A percentile compares a stretch with the other conserved stretches of the same genome.
These are phyloP conservation scores for Boletus subcaerulescens DNA, from an alignment of 768 basidiomycete species.

Conservation along the genomic window DNA sequence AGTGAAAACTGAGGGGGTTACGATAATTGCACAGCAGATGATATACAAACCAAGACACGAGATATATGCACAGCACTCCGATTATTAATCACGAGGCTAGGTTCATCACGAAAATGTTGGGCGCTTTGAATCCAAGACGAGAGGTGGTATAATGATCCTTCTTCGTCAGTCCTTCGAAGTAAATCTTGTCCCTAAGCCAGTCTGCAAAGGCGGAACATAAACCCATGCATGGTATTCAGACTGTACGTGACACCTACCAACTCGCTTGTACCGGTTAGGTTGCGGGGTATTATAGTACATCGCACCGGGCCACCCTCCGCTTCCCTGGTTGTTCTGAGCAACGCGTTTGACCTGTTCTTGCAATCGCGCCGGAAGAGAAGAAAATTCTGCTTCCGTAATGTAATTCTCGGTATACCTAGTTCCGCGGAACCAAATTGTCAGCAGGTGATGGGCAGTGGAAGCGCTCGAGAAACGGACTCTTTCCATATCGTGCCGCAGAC, in stretches of 20 bases:
- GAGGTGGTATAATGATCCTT: conserved; percentile 57
- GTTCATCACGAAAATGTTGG: conserved; percentile 77
- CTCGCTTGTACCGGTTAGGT: conserved; percentile 55
- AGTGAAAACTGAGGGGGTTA: conserved; percentile 12
- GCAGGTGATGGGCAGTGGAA: not conserved
- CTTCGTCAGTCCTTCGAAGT: conserved; percentile 61
- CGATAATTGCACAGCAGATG: not conserved
- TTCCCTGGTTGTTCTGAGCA: conserved; percentile 39
- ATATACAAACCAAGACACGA: conserved; percentile 8
- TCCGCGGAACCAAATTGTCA: conserved; percentile 9
- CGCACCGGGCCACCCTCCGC: conserved; percentile 34
- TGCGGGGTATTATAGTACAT: conserved; percentile 46
- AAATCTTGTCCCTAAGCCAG: conserved; percentile 72
- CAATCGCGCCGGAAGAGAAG: conserved; percentile 53
- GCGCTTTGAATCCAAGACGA: conserved; percentile 72
- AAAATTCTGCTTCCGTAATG: conserved; percentile 66
- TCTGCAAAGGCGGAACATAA: conserved; percentile 39
- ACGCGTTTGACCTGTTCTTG: conserved; percentile 73
- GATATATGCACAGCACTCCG: conserved; percentile 2
- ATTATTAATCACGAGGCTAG: conserved; percentile 41
- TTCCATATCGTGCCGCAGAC: conserved; percentile 70
- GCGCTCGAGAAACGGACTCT: conserved; percentile 51
- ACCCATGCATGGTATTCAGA: not conserved
- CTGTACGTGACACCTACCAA: conserved; percentile 45
- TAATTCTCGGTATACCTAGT: conserved; percentile 65